Evolutionary conservation across 176 grass and related monocot species (phyloP).

Genomic region (Aegilops tauschii): DNA sequence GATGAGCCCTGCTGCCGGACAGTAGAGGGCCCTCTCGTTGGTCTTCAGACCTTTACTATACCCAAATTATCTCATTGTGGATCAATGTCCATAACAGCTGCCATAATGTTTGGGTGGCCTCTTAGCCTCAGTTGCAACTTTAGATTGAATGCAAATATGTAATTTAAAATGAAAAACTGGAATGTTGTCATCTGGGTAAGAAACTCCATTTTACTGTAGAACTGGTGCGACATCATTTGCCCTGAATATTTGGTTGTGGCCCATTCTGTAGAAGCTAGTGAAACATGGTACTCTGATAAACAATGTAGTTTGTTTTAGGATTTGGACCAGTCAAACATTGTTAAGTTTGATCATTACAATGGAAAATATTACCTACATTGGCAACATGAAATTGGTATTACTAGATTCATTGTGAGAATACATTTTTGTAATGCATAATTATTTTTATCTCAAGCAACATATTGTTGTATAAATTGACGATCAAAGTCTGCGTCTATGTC

Average conservation of each 20-base stretch:
- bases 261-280: background rate
- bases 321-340: background rate
- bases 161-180: background rate
- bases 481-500: background rate
- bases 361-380: background rate
- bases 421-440: background rate
- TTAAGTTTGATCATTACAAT: constrained; percentile 1
- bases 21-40: background rate
- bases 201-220: constrained; percentile 11
- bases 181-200: constrained; percentile 3
- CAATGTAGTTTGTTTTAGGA: background rate
- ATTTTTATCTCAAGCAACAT: constrained; percentile 3
- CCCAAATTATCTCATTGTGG: background rate
- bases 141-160: background rate
- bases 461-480: background rate
- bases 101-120: background rate
- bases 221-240: constrained; percentile 3
- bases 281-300: background rate
- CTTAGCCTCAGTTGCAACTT: constrained; percentile 15
- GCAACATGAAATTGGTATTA: constrained; percentile 2
- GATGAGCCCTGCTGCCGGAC: background rate
- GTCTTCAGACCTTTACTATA: background rate
- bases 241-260: constrained; percentile 15
- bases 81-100: background rate
- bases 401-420: background rate